phyloP scores from a whole-genome alignment of 345 rosid species.

The Kernera saxatilis region DNA sequence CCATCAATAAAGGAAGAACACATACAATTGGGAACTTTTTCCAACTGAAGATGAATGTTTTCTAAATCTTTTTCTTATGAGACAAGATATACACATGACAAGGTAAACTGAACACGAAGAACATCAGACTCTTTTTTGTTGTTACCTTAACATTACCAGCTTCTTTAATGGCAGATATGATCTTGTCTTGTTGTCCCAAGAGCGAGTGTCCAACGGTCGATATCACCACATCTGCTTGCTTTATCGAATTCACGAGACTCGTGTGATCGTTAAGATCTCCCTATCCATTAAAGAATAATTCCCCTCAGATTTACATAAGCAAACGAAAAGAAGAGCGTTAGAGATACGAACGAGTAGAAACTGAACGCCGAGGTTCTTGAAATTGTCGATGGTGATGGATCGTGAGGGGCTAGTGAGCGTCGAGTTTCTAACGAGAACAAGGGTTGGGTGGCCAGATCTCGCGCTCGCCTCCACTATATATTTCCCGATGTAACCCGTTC shows the following conservation, averaged over 20 bases:
- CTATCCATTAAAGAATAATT: too few relatives aligned
- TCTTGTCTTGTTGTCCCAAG: slow-evolving; percentile 40
- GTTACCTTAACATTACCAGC: slow-evolving; percentile 57
- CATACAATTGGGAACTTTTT: not conserved
- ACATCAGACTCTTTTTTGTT: not conserved
- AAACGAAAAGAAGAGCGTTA: not conserved
- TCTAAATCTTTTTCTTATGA: not conserved
- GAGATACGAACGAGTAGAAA: slow-evolving; percentile 28
- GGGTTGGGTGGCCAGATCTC: slow-evolving; percentile 29
- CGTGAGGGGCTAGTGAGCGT: slow-evolving; percentile 26
- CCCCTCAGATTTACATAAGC: too few relatives aligned
- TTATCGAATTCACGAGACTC: slow-evolving; percentile 49
- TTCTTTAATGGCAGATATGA: slow-evolving; percentile 57
- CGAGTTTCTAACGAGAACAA: slow-evolving; percentile 27
- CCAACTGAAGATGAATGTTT: not conserved
- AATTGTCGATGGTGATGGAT: slow-evolving; percentile 19
- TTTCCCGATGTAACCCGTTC: slow-evolving; percentile 33
- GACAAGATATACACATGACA: not conserved
- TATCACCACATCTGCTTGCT: slow-evolving; percentile 57
- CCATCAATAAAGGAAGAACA: not conserved
- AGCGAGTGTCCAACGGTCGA: slow-evolving; percentile 37
- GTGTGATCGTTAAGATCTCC: slow-evolving; percentile 49
- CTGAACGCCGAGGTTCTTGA: slow-evolving; percentile 30
- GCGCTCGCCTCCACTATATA: slow-evolving; percentile 35
- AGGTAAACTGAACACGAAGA: too few relatives aligned